Evolutionary conservation across 768 basidiomycete genomes (phyloP).

Genomic region (Boletus rex-veris): DNA sequence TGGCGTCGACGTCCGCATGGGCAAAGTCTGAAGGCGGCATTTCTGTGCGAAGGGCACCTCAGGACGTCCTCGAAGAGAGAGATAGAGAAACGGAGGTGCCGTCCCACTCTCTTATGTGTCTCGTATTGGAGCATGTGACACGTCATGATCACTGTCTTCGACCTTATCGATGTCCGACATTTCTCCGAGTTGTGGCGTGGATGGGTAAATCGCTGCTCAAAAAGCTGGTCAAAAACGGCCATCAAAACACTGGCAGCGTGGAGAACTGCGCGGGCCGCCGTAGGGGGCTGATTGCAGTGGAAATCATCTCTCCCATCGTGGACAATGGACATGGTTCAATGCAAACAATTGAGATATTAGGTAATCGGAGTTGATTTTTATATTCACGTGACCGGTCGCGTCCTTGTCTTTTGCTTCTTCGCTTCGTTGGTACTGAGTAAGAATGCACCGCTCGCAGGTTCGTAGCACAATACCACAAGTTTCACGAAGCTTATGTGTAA

Average conservation of each 20-base stretch:
- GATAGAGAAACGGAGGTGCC: background rate
- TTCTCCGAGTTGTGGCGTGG: constrained; percentile 4
- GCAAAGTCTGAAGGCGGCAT: constrained; percentile 74
- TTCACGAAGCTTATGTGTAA: background rate
- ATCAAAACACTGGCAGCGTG: background rate
- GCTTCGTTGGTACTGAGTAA: background rate
- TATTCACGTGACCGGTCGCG: constrained; percentile 23
- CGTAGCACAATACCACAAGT: background rate
- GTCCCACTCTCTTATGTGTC: constrained; percentile 2
- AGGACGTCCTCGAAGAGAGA: constrained; percentile 6
- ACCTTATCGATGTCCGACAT: constrained; percentile 5
- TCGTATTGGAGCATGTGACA: constrained; percentile 19
- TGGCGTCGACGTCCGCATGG: constrained; percentile 54
- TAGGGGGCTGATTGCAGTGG: background rate
- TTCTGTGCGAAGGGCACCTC: background rate
- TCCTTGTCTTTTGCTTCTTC: background rate
- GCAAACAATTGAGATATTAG: too few relatives aligned
- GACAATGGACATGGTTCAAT: too few relatives aligned
- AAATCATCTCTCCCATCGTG: background rate
- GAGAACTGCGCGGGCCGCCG: background rate
- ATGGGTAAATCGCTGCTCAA: background rate
- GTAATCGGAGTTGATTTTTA: constrained; percentile 16
- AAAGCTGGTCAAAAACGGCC: background rate
- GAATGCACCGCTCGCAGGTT: constrained; percentile 20
- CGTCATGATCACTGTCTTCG: background rate